Base-by-base conservation (phyloP, 2,329 filamentous ascomycete species). In the Colletotrichum trifolii region DNA sequence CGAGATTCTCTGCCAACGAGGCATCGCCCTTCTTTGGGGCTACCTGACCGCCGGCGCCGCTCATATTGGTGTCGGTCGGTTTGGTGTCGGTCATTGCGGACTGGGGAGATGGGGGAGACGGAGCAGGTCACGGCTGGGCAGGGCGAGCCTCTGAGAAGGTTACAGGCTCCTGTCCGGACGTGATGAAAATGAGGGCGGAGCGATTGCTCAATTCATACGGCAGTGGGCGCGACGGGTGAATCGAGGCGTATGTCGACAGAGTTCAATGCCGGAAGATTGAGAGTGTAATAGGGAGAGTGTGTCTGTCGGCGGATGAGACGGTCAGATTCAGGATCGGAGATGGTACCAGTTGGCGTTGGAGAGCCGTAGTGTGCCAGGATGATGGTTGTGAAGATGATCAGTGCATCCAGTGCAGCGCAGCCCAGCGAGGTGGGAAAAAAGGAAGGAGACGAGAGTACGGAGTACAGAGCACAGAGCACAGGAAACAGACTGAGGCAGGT, bases 1-100 rank as follows among this genome's bases (percentile, higher is more conserved):
- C 78, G 54, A 68, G 73, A 59, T 75, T 73, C 67, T 78, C 76
- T 38, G 74, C 70, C 61, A 78, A 72, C 36, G 73, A 71, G 61
- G 68, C 62, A 54, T 75, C 71, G 58, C 58, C 58, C 13, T 64
- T 54, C 49, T 64, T 66, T 15, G 43, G 42, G 34, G 53, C 10
- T 6, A 42, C 25, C 45, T 74, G 75, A 68, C 71, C 73, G 70
- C 25, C 25, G 25, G 25, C 25, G 25, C 74, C 72, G 63, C 66
- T 72, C 71, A 72, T 74, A 69, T 72, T 72, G 68, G 73, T 69
- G 67, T 78, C 74, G 71, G 72, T 66, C 63, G 72, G 65, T 42
- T 63, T 64, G 48, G 63, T 58, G 15, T 68, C 62, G 63, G 66
- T 45, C 62, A 68, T 69, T 62, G 53, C 52, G 54, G 53, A 66